Percentiles rank a stretch among this genome's conserved stretches.
Conservation (phyloP, 805 yeast genomes). For the Dipodascus albidus region DNA sequence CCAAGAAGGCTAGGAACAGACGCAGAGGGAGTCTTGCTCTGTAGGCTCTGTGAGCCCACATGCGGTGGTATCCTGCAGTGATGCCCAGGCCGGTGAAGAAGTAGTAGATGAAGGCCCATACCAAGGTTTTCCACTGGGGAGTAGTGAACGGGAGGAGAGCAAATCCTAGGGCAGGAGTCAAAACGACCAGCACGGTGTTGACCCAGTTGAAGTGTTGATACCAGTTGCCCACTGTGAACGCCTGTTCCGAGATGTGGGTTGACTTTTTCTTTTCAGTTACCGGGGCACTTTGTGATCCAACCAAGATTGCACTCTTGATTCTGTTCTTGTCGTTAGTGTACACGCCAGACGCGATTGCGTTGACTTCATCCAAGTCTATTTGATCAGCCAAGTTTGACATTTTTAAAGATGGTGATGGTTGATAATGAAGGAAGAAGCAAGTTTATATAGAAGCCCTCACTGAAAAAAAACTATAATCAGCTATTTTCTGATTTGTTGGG, state of each 20-base stretch:
- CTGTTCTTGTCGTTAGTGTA: constrained; percentile 16
- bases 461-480: too few species aligned
- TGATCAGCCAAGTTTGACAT: constrained; percentile 11
- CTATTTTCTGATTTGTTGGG: too few species aligned
- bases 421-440: neutral
- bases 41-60: constrained; percentile 56
- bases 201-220: constrained; percentile 67
- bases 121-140: constrained; percentile 38
- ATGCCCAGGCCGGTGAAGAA: constrained; percentile 54
- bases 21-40: constrained; percentile 35
- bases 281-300: neutral
- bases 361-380: constrained; percentile 22
- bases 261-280: constrained; percentile 15
- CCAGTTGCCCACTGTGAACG: constrained; percentile 68
- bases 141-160: constrained; percentile 32
- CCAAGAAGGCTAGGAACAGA: constrained; percentile 43
- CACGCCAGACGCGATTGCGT: constrained; percentile 26
- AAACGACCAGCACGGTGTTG: constrained; percentile 43
- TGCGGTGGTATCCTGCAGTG: constrained; percentile 76
- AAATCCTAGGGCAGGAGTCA: constrained; percentile 44
- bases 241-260: constrained; percentile 54
- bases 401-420: neutral
- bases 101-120: constrained; percentile 46
- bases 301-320: constrained; percentile 19
- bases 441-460: neutral